Base-by-base conservation (phyloP, 352 stramenopile species). In the Phytophthora cryptogea region DNA sequence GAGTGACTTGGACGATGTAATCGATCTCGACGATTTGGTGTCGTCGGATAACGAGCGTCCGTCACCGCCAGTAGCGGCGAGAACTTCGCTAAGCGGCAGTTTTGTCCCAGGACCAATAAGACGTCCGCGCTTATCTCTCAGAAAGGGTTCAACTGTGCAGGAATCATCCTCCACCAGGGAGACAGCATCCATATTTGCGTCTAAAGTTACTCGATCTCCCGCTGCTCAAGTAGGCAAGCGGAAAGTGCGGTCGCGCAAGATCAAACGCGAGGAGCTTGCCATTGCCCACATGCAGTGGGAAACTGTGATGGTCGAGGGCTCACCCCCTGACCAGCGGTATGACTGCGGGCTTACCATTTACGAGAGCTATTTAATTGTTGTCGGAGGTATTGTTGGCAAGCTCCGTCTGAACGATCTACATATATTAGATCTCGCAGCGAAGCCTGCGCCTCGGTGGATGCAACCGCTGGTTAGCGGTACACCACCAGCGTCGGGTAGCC, bases 311-410 rank as follows among this genome's bases (percentile, higher is more conserved):
- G 58, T 48, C 16, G 37, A 66, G 11, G 75, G 75, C 20, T 42
- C 56, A 14, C 43, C 59, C 4, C 78, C 77, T 1, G 63, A 72
- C 8, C 56, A 72, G 44, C 78, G 78, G 11, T 87, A 87, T 41
- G 78, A 87, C 57, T 85, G 65, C 33, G 78, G 78, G n/a, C 62
- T 83, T 26, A 55, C 78, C 5, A 66, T 82, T 16, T 75, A 76
- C 51, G 65, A 50, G 13, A 69, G 51, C 28, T 54, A 54, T 23
- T 63, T 87, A 43, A 73, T 87, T 55, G 75, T 87, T n/a, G 78
- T 87, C 26, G 78, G 78, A 35, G 78, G 78, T 8, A 83, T 87
- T 33, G 78, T 85, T 13, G 78, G 67, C 60, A 83, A 85, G 42
- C 54, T 78, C 10, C 75, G 78, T 4, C 37, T 78, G 35, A 87